These are phyloP conservation scores for Saitoella complicata DNA, from an alignment of 805 yeast genomes.

Conservation along the genomic window DNA sequence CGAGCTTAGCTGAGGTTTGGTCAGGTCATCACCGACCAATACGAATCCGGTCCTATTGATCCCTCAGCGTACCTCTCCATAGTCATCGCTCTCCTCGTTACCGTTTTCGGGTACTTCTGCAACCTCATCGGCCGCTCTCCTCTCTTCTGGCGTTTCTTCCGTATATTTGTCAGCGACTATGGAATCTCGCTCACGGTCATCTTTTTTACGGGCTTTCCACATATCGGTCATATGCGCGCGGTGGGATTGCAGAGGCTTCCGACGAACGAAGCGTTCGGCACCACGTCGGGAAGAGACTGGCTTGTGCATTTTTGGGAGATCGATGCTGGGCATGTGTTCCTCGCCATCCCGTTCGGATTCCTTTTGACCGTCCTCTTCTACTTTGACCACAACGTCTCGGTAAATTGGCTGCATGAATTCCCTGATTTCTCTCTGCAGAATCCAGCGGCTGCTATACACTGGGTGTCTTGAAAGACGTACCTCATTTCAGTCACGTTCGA, in stretches of 20 bases:
- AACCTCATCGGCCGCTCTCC: conserved; percentile 44
- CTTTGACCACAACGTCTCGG: conserved; percentile 90
- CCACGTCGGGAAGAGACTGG: conserved; percentile 58
- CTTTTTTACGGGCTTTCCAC: conserved; percentile 81
- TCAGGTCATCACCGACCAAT: conserved; percentile 62
- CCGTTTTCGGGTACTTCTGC: conserved; percentile 54
- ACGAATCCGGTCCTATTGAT: conserved; percentile 25
- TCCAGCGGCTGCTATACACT: too few species aligned
- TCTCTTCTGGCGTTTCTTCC: conserved; percentile 40
- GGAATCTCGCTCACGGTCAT: conserved; percentile 71
- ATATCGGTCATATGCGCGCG: conserved; percentile 54
- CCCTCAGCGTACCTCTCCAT: conserved; percentile 56
- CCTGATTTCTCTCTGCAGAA: too few species aligned
- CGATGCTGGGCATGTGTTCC: conserved; percentile 56
- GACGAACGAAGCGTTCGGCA: conserved; percentile 53
- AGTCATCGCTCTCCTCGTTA: conserved; percentile 58
- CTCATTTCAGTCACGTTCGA: too few species aligned
- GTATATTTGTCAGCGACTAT: conserved; percentile 71
- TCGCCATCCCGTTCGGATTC: conserved; percentile 87
- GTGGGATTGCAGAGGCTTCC: conserved; percentile 50
- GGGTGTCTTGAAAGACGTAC: too few species aligned
- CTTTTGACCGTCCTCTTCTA: conserved; percentile 71
- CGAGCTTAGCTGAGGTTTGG: conserved; percentile 85
- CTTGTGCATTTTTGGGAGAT: conserved; percentile 65
- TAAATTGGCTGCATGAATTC: too few species aligned